Conservation (phyloP, 225 moss, liverwort and hornwort genomes). For the Marchantia polymorpha region DNA sequence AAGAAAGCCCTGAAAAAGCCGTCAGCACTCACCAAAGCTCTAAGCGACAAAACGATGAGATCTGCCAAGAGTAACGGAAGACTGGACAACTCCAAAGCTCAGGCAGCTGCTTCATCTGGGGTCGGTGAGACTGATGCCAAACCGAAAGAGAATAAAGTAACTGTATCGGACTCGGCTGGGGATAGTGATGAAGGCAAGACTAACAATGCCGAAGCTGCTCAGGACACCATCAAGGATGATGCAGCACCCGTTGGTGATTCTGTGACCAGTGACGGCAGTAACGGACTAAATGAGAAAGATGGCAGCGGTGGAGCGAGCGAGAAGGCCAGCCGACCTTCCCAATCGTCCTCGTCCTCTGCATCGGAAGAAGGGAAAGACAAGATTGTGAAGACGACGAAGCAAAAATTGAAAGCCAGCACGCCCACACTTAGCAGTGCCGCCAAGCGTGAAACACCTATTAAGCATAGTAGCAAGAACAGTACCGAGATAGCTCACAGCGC, state of each 20-base stretch:
- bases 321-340: constrained; percentile 38
- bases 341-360: constrained; percentile 12
- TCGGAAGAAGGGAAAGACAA: constrained; percentile 55
- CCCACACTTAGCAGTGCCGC: constrained; percentile 44
- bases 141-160: constrained; percentile 20
- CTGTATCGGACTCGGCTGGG: constrained; percentile 18
- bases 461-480: constrained; percentile 44
- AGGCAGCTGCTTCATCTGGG: constrained; percentile 22
- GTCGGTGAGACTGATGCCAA: constrained; percentile 29
- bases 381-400: constrained; percentile 54
- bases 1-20: constrained; percentile 51
- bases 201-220: constrained; percentile 12
- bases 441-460: constrained; percentile 43
- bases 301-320: constrained; percentile 29
- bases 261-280: constrained; percentile 17
- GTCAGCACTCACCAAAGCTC: constrained; percentile 16
- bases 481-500: constrained; percentile 32
- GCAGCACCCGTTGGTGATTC: constrained; percentile 18
- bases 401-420: constrained; percentile 45
- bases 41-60: constrained; percentile 39
- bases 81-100: constrained; percentile 34
- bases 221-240: constrained; percentile 29
- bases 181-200: constrained; percentile 29
- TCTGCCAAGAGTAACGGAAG: constrained; percentile 38
- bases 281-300: constrained; percentile 31